Base-by-base conservation (phyloP, 768 basidiomycete genomes). In the Trametes cingulata region DNA sequence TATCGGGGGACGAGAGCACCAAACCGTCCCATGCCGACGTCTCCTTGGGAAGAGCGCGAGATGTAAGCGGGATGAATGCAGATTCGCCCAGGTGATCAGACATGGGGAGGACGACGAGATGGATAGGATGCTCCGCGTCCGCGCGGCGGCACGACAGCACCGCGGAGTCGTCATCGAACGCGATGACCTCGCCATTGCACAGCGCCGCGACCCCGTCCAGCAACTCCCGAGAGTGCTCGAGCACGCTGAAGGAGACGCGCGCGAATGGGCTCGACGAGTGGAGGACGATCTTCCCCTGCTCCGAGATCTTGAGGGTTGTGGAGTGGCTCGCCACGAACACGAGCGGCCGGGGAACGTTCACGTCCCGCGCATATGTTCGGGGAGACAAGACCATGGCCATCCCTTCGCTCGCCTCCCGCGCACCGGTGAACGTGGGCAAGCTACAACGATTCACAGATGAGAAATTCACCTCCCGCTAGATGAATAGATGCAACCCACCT, bases 401-500 rank as follows among this genome's bases (percentile, higher is more conserved):
- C 0, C 42, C 61, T 33, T 36, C 50, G 37, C 37, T 35, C 3
- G 39, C 19, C 12, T 51, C 35, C 15, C 35, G n/a, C n/a, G 47
- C 39, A 4, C 27, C 7, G 0, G 49, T n/a, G 19, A 52, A 45
- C 2, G 37, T 24, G 3, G 61, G 61, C 14, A 52, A 19, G 8
- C 61, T 62, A n/a, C 3, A 5, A 13, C n/a, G 15, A 5, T 15
- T 25, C 17, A 35, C 19, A 33, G 20, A 14, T 39, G 29, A 42
- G 42, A 53, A 5, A 6, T 53, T 40, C 33, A 10, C 25, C 3
- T 0, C 5, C 36, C 15, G 17, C 19, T 19, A 1, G 41, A 4
- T 6, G n/a, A 33, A n/a, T n/a, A n/a, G 7, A 14, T 9, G 8
- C 17, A 22, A 64, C 68, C 8, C 41, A 69, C 70, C 68, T 61